Base-by-base conservation (phyloP, 139 green algal genomes). In the Chlorella sorokiniana region DNA sequence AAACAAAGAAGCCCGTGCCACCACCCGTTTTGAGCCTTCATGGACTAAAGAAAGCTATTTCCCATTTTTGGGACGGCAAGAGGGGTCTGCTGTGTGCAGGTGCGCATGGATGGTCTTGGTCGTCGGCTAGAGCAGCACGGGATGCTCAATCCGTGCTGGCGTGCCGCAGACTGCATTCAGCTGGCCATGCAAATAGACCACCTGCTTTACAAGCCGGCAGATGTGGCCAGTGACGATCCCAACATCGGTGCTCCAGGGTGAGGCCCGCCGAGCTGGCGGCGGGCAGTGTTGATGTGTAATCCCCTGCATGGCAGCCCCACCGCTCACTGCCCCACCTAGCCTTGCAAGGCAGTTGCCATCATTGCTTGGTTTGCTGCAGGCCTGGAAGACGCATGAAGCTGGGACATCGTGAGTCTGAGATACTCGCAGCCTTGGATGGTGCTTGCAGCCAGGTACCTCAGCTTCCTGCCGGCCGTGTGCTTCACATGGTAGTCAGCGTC, bases 231-330 rank as follows among this genome's bases (percentile, higher is more conserved):
- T 37, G 54, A 69, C 16, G 73, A 79, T 4, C 54, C 54, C n/a
- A 79, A 79, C 73, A 79, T 79, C 56, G 73, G 52, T 10, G 54
- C 56, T 0, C 44, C 54, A 23, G 73, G 73, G 73, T 79, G 73
- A 20, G 73, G 56, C 16, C n/a, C n/a, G n/a, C n/a, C n/a, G n/a
- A n/a, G n/a, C n/a, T n/a, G n/a, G n/a, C n/a, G n/a, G n/a, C n/a
- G n/a, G n/a, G n/a, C n/a, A n/a, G n/a, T n/a, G n/a, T n/a, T n/a
- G n/a, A n/a, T n/a, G n/a, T n/a, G n/a, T n/a, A n/a, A n/a, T n/a
- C n/a, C n/a, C n/a, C n/a, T n/a, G n/a, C n/a, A n/a, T n/a, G n/a
- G n/a, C n/a, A n/a, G n/a, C n/a, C n/a, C n/a, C n/a, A n/a, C n/a
- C n/a, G n/a, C n/a, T n/a, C n/a, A n/a, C n/a, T n/a, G n/a, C n/a